phyloP scores from a whole-genome alignment of 2,329 filamentous ascomycete genomes.

The Phialocephala sp. region DNA sequence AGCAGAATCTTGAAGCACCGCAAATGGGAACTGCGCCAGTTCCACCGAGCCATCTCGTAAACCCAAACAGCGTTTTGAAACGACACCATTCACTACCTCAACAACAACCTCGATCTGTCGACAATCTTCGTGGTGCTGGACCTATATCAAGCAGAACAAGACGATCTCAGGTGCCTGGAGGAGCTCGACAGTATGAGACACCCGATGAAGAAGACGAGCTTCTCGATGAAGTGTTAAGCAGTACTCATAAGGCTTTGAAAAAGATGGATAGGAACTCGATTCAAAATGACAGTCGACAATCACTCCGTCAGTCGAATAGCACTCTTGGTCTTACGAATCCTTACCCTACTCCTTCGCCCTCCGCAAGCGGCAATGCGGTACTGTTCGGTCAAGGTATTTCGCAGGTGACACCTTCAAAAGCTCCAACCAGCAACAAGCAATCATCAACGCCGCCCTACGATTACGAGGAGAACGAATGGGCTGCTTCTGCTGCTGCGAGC shows the following conservation, averaged over 20 bases:
- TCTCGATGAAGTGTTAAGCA: slow-evolving; percentile 84
- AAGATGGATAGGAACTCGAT: slow-evolving; percentile 60
- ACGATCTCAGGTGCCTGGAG: slow-evolving; percentile 75
- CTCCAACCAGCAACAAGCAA: slow-evolving; percentile 61
- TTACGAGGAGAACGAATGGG: slow-evolving; percentile 93
- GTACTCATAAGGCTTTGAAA: slow-evolving; percentile 76
- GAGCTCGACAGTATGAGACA: slow-evolving; percentile 86
- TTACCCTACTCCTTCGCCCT: slow-evolving; percentile 73
- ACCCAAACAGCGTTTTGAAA: slow-evolving; percentile 61
- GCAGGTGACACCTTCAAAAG: slow-evolving; percentile 56
- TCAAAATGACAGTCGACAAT: slow-evolving; percentile 50
- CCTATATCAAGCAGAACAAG: slow-evolving; percentile 82
- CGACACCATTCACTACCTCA: slow-evolving; percentile 69
- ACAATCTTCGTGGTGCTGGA: slow-evolving; percentile 60
- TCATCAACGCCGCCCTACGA: slow-evolving; percentile 97
- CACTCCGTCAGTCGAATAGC: slow-evolving; percentile 66
- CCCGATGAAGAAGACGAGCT: slow-evolving; percentile 97
- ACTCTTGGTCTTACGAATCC: slow-evolving; percentile 66
- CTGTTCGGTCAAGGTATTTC: slow-evolving; percentile 67
- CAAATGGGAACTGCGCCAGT: slow-evolving; percentile 46
- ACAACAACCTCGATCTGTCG: slow-evolving; percentile 60
- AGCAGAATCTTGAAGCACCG: slow-evolving; percentile 54
- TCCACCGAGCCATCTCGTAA: slow-evolving; percentile 59
- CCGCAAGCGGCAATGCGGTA: slow-evolving; percentile 80
- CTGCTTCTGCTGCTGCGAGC: slow-evolving; percentile 78